Base-by-base conservation (phyloP, 192 early-diverging fungal species). In the Entophlyctis luteolus region DNA sequence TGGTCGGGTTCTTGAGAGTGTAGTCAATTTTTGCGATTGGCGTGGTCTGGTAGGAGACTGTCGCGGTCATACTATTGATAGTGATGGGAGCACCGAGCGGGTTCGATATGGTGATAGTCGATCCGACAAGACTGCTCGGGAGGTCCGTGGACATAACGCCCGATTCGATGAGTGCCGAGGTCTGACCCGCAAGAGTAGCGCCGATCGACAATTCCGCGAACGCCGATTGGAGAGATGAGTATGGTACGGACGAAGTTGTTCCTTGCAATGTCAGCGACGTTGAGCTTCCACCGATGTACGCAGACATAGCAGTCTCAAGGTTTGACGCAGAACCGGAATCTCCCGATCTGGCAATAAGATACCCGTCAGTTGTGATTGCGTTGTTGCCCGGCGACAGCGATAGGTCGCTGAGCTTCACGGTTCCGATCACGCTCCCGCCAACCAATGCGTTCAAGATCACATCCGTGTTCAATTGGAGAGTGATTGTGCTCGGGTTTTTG, bases 141-240 rank as follows among this genome's bases (percentile, higher is more conserved):
- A 35, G 42, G 16, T 56, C 36, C 14, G 56, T 56, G 10, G 50
- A 34, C 33, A 67, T 2, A 12, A 23, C 35, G 2, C 32, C 52
- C 14, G 34, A 12, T 5, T n/a, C 2, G 20, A 67, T 20, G 25
- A 67, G 37, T 10, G 34, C 53, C 0, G 18, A 39, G 3, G 22
- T 58, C 23, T 55, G 28, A 6, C 32, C 49, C 2, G 65, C 53
- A 35, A 67, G 39, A 12, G 33, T 25, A 25, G 65, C 12, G 53
- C 12, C 23, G 54, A 58, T 57, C 18, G 25, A 27, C 18, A 67
- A 23, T 12, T 18, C 10, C 14, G 10, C n/a, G 12, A 67, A 10
- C 0, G 65, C 65, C 2, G 65, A 23, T 4, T 58, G 18, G 65
- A 67, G 54, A 32, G 65, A 53, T 0, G 4, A 10, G 53, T 67